Evolutionary conservation across 768 basidiomycete genomes (phyloP), one percentile per base, ranked within the genome.

Genomic region (Russula abietina): DNA sequence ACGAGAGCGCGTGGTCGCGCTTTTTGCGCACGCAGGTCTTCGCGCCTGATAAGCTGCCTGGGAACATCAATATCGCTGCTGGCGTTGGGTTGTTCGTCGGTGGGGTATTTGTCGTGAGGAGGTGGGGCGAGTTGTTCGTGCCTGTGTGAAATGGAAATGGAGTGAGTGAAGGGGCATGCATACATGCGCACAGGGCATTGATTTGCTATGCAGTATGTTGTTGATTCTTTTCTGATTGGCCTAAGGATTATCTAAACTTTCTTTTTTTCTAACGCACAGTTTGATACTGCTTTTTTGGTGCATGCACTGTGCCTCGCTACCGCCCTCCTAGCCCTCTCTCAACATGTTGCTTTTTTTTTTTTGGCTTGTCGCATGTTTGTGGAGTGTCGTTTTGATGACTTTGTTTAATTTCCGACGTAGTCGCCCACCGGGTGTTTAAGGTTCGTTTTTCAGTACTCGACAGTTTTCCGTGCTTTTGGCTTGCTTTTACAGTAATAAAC

Each of bases 91-190:
- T 91, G 64, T 93, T 92, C 68, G 74, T 83, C 28, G 87, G 82
- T 32, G 88, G 89, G 3, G 84, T 93, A 60, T 73, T 85, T 49
- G 83, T 78, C 16, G 83, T 86, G 17, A 84, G 89, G 72, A 82
- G 83, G 46, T 96, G 88, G 81, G 91, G 91, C 12, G 88, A 87
- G 46, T 71, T 88, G 48, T 81, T 92, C 76, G 81, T 92, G 8
- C 88, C 88, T 49, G 83, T 81, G 30, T 88, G 72, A 75, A n/a
- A n/a, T n/a, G n/a, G n/a, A 75, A n/a, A n/a, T n/a, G n/a, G 38
- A 38, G 38, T 38, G 14, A 3, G 11, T 38, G 2, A 7, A 7
- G 30, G 16, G 10, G 26, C 26, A 16, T 14, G 46, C n/a, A n/a
- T n/a, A n/a, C n/a, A n/a, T n/a, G n/a, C n/a, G n/a, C n/a, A n/a